These are phyloP conservation scores for Fragaria ananassa DNA, from an alignment of 306 rosid genomes.

Conservation along the genomic window DNA sequence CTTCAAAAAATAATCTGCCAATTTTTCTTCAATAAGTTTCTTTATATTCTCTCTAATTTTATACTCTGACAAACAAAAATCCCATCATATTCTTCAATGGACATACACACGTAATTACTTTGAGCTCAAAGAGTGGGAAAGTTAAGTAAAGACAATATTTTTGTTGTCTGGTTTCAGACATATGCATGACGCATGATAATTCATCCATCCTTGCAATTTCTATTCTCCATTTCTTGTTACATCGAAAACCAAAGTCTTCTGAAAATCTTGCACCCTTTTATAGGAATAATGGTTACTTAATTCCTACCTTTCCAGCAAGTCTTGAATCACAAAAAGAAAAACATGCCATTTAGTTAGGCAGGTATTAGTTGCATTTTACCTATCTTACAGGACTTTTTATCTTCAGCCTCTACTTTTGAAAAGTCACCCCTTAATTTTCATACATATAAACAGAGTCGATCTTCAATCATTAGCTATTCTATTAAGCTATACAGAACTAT, in stretches of 20 bases:
- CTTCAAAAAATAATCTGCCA: no score
- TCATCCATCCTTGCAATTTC: no score
- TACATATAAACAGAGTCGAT: background rate
- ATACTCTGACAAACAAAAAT: no score
- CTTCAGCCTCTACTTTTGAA: background rate
- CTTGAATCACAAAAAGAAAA: conserved; percentile 4
- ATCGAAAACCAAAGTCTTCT: background rate
- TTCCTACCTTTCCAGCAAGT: background rate
- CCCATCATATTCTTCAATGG: no score
- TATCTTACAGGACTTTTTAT: background rate
- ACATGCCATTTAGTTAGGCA: conserved; percentile 7
- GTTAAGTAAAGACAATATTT: no score
- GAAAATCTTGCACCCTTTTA: background rate
- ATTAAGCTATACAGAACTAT: no score
- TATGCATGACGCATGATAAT: no score
- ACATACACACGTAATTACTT: no score
- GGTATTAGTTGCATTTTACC: conserved; percentile 1
- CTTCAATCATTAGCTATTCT: conserved; percentile 25
- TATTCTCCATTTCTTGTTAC: background rate
- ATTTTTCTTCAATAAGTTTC: no score
- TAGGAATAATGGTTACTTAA: background rate
- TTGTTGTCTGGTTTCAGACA: no score
- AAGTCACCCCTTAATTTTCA: conserved; percentile 21
- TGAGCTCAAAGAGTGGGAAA: no score
- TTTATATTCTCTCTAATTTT: no score